Evolutionary conservation across 2,329 filamentous ascomycete genomes (phyloP), one percentile per base, ranked within the genome.

Genomic region (Botryotinia calthae): DNA sequence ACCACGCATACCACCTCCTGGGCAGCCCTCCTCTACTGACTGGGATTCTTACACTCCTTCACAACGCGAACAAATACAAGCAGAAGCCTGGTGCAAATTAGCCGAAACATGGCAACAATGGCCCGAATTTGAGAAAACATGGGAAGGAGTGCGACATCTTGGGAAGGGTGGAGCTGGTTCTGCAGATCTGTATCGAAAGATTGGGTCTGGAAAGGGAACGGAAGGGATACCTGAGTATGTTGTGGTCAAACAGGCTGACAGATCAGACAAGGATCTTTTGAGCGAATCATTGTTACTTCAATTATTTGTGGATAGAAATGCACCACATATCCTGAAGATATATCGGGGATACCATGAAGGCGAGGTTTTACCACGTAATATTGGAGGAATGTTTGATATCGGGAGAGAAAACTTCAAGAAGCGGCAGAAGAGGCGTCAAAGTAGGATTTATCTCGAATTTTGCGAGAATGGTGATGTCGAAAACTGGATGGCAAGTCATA

Each of bases 401-500:
- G 44, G 63, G 31, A 48, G 63, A n/a, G 22, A 65, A 9, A 51
- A 65, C 37, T 65, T 65, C 25, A 14, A 31, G 14, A 51, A n/a
- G 28, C 44, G 63, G 14, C 63, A 51, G 12, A 65, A 65, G 44
- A 65, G 28, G 1, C 31, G 9, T 7, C 42, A 46, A 14, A 65
- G 63, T 37, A 65, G 63, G 8, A 65, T 65, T 20, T 65, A 65
- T 65, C 63, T 65, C 2, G 63, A 65, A 3, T 65, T 65, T 37
- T 65, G 63, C 31, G 20, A 48, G 25, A 65, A 51, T 22, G 63
- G 44, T 0, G 63, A 65, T 51, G 44, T 51, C 25, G 63, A 65
- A 37, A 48, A 28, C 1, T 65, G 63, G 31, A 51, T 46, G 10
- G 18, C 22, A 20, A 46, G 48, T 34, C 44, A 48, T 0, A 25